Percentiles rank a stretch among this genome's conserved stretches.
These are phyloP conservation scores for Bathelium albidoporum DNA, from an alignment of 495 filamentous ascomycete species.

Conservation along the genomic window DNA sequence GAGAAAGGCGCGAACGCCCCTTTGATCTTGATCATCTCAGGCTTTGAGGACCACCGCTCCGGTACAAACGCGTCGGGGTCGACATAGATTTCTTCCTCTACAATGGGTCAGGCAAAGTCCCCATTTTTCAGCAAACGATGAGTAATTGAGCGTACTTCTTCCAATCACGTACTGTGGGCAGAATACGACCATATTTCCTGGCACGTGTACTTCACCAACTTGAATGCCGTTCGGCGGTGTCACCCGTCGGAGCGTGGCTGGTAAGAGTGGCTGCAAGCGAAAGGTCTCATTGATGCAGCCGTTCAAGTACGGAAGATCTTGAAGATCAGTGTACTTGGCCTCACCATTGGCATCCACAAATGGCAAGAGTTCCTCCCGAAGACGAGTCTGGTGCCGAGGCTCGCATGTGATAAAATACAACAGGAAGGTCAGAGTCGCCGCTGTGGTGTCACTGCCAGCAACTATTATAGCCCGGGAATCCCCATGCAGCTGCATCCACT, in stretches of 20 bases:
- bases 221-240: slow-evolving; percentile 39
- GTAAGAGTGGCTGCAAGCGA: slow-evolving; percentile 42
- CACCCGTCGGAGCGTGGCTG: slow-evolving; percentile 34
- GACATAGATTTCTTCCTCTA: slow-evolving; percentile 30
- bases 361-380: slow-evolving; percentile 17
- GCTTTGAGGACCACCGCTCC: slow-evolving; percentile 42
- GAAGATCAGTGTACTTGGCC: slow-evolving; percentile 16
- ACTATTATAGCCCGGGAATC: slow-evolving; percentile 21
- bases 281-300: slow-evolving; percentile 46
- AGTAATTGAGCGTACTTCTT: slow-evolving; percentile 23
- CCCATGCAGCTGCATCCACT: slow-evolving; percentile 10
- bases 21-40: slow-evolving; percentile 37
- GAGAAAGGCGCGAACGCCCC: slow-evolving; percentile 45
- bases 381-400: slow-evolving; percentile 22
- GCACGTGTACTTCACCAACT: slow-evolving; percentile 38
- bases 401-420: slow-evolving; percentile 57
- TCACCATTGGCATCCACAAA: slow-evolving; percentile 9
- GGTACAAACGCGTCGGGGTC: slow-evolving; percentile 40
- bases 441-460: slow-evolving; percentile 51
- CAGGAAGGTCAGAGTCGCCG: slow-evolving; percentile 49
- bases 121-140: slow-evolving; percentile 13
- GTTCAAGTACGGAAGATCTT: slow-evolving; percentile 32
- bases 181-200: slow-evolving; percentile 32
- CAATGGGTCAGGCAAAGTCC: not conserved
- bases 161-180: slow-evolving; percentile 40